Evolutionary conservation across 768 basidiomycete genomes (phyloP), one percentile per base, ranked within the genome.

Genomic region (Rhizopogon sp.): DNA sequence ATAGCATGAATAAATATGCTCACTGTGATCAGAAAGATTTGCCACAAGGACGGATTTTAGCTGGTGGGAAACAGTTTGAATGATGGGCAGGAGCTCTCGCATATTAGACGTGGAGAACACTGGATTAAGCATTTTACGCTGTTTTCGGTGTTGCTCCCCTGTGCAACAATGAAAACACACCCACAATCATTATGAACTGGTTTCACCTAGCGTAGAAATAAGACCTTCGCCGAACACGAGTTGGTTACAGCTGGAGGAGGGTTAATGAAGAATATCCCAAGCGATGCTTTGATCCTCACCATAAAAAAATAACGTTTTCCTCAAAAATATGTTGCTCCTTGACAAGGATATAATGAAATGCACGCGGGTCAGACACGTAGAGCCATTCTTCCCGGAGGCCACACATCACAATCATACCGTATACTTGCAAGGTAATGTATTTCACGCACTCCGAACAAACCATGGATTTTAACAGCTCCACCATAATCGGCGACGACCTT

Each of bases 201-300:
- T 9, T 41, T 29, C 2, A 64, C 66, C 65, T 2, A 65, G 55
- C 3, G 68, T 70, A 0, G 62, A 60, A 10, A 66, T 56, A 16
- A 70, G 60, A 9, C 69, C 64, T 13, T 64, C 58, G 2, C 68
- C 66, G 39, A 69, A 68, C 17, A 63, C 58, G 2, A 65, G 16
- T 41, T 50, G 14, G 43, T 53, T 53, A 0, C 16, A 31, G 7
- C 52, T 53, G 14, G 13, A 31, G 14, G n/a, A 39, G 22, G 20
- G 47, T 33, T 17, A 33, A 39, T 9, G 13, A 39, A n/a, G 20
- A 28, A 45, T 13, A 13, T 22, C 9, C 9, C 28, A 6, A 53
- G 13, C 40, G n/a, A 43, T 29, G 8, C 16, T 31, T 3, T 25
- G 28, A 43, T 29, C 13, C 54, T 64, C 58, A 54, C 53, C 22